phyloP scores from a whole-genome alignment of 2,329 filamentous ascomycete species.

The Septoria petroselini region DNA sequence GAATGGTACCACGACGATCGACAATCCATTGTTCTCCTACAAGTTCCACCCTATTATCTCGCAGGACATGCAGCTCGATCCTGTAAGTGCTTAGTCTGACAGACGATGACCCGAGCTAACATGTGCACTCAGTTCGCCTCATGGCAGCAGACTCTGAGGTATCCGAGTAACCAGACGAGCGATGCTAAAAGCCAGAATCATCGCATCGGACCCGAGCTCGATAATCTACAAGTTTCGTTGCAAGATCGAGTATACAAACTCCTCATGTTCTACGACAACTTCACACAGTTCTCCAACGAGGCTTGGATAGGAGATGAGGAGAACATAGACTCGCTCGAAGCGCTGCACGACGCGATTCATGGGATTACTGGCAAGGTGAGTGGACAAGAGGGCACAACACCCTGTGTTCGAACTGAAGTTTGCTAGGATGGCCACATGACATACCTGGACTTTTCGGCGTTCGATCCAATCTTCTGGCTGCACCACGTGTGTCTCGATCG shows the following conservation, averaged over 20 bases:
- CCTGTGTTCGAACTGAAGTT: no score
- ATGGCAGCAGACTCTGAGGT: constrained; percentile 62
- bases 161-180: constrained; percentile 44
- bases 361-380: constrained; percentile 50
- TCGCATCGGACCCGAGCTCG: constrained; percentile 51
- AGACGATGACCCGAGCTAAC: neutral
- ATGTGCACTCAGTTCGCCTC: constrained; percentile 50
- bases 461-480: constrained; percentile 76
- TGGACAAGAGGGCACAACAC: no score
- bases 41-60: constrained; percentile 53
- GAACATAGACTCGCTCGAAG: constrained; percentile 58
- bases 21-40: constrained; percentile 39
- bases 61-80: constrained; percentile 57
- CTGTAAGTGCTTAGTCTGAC: constrained; percentile 49
- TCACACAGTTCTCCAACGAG: constrained; percentile 67
- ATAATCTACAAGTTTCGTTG: constrained; percentile 54
- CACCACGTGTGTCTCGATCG: constrained; percentile 75
- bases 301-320: constrained; percentile 51
- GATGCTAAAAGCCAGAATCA: constrained; percentile 59
- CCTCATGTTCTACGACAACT: constrained; percentile 65
- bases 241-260: constrained; percentile 64
- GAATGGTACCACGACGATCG: constrained; percentile 35
- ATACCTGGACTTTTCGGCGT: constrained; percentile 67
- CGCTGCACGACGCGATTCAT: constrained; percentile 49
- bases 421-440: constrained; percentile 61